A percentile compares a stretch with the other conserved stretches of the same genome.
Evolutionary conservation across 805 yeast genomes (phyloP).

Genomic region (Candida stauntonica): DNA sequence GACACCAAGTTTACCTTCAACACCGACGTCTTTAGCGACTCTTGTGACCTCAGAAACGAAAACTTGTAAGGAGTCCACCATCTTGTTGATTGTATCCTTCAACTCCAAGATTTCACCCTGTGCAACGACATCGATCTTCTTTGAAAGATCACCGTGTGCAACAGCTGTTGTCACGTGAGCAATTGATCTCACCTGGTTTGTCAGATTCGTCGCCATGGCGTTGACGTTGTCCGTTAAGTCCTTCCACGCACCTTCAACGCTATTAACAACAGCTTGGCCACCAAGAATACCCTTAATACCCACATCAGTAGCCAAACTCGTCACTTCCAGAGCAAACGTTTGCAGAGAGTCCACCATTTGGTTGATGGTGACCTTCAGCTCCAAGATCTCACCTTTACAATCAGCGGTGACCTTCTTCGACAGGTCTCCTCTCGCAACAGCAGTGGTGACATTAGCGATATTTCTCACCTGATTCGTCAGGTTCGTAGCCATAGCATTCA

Average conservation of each 20-base stretch:
- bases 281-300: constrained; percentile 92
- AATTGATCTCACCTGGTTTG: constrained; percentile 88
- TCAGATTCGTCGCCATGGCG: constrained; percentile 87
- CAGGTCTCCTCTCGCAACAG: constrained; percentile 88
- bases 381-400: constrained; percentile 87
- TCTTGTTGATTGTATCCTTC: constrained; percentile 81
- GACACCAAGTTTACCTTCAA: constrained; percentile 87
- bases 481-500: constrained; percentile 88
- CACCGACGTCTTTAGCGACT: constrained; percentile 91
- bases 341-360: constrained; percentile 91
- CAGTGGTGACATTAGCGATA: constrained; percentile 80
- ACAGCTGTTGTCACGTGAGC: constrained; percentile 93
- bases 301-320: constrained; percentile 86
- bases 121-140: constrained; percentile 85
- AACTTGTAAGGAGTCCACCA: constrained; percentile 87
- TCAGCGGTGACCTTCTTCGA: constrained; percentile 83
- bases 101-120: constrained; percentile 86
- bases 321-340: constrained; percentile 83
- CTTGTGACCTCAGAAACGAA: constrained; percentile 86
- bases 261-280: constrained; percentile 85
- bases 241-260: constrained; percentile 90
- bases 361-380: constrained; percentile 79
- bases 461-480: constrained; percentile 87
- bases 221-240: constrained; percentile 88
- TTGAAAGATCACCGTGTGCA: constrained; percentile 86